Percentiles rank a stretch among this genome's conserved stretches.
These are phyloP conservation scores for Nadsonia commutata DNA, from an alignment of 1,139 yeast species.

Conservation along the genomic window DNA sequence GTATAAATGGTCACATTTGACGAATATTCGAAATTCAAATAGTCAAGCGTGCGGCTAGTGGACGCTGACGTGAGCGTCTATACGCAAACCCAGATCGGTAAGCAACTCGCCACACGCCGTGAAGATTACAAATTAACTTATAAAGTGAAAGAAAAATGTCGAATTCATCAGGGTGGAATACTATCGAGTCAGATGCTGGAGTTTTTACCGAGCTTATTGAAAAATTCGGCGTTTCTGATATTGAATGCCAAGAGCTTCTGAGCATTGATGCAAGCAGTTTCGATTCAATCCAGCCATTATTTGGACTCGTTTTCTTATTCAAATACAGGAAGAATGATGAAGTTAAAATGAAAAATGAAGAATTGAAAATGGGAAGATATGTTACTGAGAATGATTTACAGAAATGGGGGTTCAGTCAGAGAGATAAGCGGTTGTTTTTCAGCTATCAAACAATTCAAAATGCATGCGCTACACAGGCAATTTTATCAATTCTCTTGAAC, in stretches of 20 bases:
- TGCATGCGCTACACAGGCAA: constrained; percentile 72
- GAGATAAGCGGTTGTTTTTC: constrained; percentile 33
- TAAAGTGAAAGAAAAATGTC: background rate
- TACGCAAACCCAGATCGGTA: too few relatives aligned
- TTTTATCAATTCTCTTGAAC: constrained; percentile 41
- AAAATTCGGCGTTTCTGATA: constrained; percentile 38
- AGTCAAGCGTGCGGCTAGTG: too few relatives aligned
- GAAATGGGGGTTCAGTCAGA: constrained; percentile 7
- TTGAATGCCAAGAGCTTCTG: constrained; percentile 48
- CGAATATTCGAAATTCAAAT: too few relatives aligned
- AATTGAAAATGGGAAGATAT: constrained; percentile 6
- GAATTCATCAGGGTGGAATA: constrained; percentile 38
- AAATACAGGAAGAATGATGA: constrained; percentile 32
- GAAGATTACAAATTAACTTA: too few relatives aligned
- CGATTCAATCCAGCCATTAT: constrained; percentile 26
- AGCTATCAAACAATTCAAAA: constrained; percentile 55
- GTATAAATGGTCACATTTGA: too few relatives aligned
- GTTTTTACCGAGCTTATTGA: constrained; percentile 54
- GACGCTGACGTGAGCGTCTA: too few relatives aligned
- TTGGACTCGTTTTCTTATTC: constrained; percentile 53
- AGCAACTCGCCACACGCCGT: too few relatives aligned
- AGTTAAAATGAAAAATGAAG: constrained; percentile 3
- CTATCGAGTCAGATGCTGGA: constrained; percentile 65
- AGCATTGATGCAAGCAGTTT: constrained; percentile 38
- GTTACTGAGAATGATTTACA: constrained; percentile 14